These are phyloP conservation scores for Ceratocystis smalleyi DNA, from an alignment of 2,329 filamentous ascomycete species.

Conservation along the genomic window DNA sequence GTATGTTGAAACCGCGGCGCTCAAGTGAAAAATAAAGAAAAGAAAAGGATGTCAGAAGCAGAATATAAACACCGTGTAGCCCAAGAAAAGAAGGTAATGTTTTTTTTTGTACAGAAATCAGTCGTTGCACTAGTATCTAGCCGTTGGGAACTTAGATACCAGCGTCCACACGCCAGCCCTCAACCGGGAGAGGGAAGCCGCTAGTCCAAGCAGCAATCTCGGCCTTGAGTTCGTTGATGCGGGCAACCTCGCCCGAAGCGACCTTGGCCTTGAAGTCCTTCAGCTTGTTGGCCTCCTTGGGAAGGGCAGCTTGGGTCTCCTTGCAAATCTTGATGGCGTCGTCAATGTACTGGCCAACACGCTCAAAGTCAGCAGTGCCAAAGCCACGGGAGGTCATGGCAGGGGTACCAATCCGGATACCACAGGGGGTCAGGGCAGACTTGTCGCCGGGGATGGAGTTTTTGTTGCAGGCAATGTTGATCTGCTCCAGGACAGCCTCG, in stretches of 20 bases:
- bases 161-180: constrained; percentile 50
- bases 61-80: background rate
- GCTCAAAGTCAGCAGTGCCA: constrained; percentile 78
- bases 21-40: background rate
- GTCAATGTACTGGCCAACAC: constrained; percentile 81
- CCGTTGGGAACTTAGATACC: constrained; percentile 32
- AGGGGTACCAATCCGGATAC: constrained; percentile 89
- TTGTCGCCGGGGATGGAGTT: constrained; percentile 97
- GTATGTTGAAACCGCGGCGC: constrained; percentile 14
- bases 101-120: background rate
- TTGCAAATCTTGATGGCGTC: constrained; percentile 77
- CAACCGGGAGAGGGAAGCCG: constrained; percentile 82
- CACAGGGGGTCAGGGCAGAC: constrained; percentile 83
- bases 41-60: background rate
- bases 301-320: constrained; percentile 67
- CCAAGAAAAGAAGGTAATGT: background rate
- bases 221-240: constrained; percentile 73
- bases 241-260: constrained; percentile 55
- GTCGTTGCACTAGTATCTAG: background rate
- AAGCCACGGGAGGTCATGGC: constrained; percentile 97
- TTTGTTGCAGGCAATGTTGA: constrained; percentile 99
- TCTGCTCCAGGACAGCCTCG: constrained; percentile 89
- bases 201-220: constrained; percentile 80
- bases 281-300: constrained; percentile 97
- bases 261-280: constrained; percentile 99